Evolutionary conservation across 2,329 filamentous ascomycete species (phyloP), one percentile per base, ranked within the genome.

Genomic region (Cadophora sp.): DNA sequence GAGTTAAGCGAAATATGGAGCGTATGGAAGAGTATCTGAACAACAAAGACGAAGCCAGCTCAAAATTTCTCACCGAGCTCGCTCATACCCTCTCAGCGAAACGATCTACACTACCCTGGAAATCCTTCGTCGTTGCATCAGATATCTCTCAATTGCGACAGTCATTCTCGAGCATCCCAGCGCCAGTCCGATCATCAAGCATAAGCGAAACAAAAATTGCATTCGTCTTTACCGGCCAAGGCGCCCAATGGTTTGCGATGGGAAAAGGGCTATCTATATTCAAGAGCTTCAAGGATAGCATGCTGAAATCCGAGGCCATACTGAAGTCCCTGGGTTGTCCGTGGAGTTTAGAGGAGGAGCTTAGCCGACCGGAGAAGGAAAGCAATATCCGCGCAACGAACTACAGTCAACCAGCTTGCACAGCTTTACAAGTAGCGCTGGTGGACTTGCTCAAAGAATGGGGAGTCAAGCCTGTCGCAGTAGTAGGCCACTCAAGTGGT

Each of bases 241-340:
- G 76, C 16, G 74, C 74, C 0, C 74, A 76, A 61, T 77, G 73
- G 73, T n/a, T 51, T 16, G 62, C 55, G 3, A 76, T 77, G 74
- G 75, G 72, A 4, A 59, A 63, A 6, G 70, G 72, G 22, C 50
- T 77, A 22, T 20, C 18, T 4, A 48, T 48, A 11, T 48, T 48
- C n/a, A 3, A 48, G n/a, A 20, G 9, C n/a, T 48, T 48, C n/a
- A 22, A 13, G n/a, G 11, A n/a, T n/a, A 48, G 45, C 24, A 48
- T 48, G n/a, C 16, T 20, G 3, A 48, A 48, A n/a, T 48, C 45
- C 2, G 45, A 48, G 45, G 20, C n/a, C 7, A 22, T 48, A 11
- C n/a, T 48, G 18, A 22, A 48, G 2, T 11, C 9, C 6, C 45
- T 48, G 9, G 45, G 45, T 20, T 48, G n/a, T 13, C 45, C 45